Evolutionary conservation across 2,329 filamentous ascomycete genomes (phyloP).

Genomic region (Apiospora kogelbergensis): DNA sequence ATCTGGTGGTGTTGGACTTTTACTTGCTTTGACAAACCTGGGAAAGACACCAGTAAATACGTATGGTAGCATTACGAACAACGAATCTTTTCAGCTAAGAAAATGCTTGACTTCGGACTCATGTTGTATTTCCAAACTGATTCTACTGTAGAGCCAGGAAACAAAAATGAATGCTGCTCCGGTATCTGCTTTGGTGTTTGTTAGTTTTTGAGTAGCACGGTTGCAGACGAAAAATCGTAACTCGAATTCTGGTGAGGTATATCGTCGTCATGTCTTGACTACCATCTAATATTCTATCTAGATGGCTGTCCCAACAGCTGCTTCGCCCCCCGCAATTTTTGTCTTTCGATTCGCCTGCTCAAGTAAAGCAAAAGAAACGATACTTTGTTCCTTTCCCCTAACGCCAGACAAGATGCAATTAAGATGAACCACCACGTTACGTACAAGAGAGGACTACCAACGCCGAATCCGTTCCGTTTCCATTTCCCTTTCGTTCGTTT

Average conservation of each 20-base stretch:
- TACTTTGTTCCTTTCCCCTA: conserved; percentile 10
- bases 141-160: background rate
- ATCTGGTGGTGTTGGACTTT: background rate
- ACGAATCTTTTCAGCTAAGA: background rate
- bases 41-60: background rate
- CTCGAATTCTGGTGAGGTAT: background rate
- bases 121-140: background rate
- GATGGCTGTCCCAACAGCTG: conserved; percentile 3
- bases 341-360: conserved; percentile 9
- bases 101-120: background rate
- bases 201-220: background rate
- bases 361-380: conserved; percentile 9
- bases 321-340: conserved; percentile 3
- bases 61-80: background rate
- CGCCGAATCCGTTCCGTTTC: conserved; percentile 8
- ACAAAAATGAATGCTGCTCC: too few species aligned
- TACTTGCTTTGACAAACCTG: background rate
- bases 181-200: too few species aligned
- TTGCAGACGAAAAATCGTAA: background rate
- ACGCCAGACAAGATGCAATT: conserved; percentile 12
- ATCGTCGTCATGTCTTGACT: conserved; percentile 1
- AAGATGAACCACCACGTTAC: conserved; percentile 7
- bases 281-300: conserved; percentile 6
- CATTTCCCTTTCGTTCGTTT: background rate
- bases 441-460: conserved; percentile 11